Conservation (phyloP, 73 alveolate species). For the Paramecium tetraurelia region DNA sequence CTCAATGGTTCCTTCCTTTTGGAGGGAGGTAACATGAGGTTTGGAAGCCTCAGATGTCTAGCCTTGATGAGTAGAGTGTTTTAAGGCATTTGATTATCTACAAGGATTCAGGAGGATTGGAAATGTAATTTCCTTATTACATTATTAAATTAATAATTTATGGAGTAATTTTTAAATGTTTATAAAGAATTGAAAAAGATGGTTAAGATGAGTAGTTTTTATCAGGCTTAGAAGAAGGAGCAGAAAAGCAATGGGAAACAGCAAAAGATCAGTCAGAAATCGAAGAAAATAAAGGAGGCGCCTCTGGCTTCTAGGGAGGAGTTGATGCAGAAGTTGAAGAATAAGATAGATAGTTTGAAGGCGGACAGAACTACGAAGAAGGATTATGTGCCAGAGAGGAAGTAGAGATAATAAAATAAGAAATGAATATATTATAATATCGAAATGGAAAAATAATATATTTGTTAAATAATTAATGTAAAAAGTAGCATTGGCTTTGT, state of each 20-base stretch:
- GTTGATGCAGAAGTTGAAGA: background rate
- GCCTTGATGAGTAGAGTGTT: background rate
- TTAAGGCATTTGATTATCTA: background rate
- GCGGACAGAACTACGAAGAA: background rate
- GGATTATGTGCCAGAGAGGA: background rate
- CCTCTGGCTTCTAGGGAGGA: background rate
- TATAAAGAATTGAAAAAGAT: background rate
- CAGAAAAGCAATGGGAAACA: background rate
- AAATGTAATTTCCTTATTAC: background rate
- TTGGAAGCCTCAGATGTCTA: background rate
- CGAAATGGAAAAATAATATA: background rate
- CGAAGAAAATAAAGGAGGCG: background rate
- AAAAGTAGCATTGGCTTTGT: background rate
- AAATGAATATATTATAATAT: background rate
- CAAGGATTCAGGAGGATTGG: background rate
- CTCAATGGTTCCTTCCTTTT: constrained; percentile 51
- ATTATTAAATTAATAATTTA: background rate
- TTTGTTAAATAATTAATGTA: background rate
- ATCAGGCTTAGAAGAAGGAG: background rate
- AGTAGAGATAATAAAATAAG: background rate
- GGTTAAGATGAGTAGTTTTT: background rate
- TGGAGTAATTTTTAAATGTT: background rate
- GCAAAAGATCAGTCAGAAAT: background rate
- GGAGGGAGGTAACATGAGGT: constrained; percentile 38
- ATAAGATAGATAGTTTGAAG: background rate